Percentiles rank a stretch among this genome's conserved stretches.
Conservation (phyloP, 805 yeast genomes). For the Wickerhamiella vanderwaltii region DNA sequence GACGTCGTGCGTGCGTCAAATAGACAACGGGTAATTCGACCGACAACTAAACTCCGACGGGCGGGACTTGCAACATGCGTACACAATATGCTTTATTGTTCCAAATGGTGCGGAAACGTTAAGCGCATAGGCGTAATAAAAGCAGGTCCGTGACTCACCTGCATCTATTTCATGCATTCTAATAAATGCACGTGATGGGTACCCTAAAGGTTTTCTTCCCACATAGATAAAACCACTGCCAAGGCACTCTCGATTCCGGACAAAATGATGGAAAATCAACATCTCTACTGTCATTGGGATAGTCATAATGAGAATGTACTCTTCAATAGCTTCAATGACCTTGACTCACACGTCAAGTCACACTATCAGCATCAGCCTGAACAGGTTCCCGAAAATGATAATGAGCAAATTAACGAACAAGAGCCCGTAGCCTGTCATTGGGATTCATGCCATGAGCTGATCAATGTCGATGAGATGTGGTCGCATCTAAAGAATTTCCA, state of each 20-base stretch:
- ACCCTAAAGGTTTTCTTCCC: conserved; percentile 8
- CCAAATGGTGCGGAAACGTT: no score
- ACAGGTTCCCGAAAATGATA: conserved; percentile 14
- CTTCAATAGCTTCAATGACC: conserved; percentile 22
- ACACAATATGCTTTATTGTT: no score
- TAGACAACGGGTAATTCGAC: no score
- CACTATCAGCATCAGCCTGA: conserved; percentile 15
- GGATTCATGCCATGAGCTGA: conserved; percentile 29
- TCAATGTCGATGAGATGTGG: conserved; percentile 23
- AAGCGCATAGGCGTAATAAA: no score
- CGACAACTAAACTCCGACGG: no score
- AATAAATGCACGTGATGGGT: no score
- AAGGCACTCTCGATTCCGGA: not conserved
- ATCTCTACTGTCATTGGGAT: conserved; percentile 29
- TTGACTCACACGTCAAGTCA: conserved; percentile 23
- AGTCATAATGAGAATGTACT: conserved; percentile 24
- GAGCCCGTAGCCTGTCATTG: conserved; percentile 28
- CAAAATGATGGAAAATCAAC: conserved; percentile 3
- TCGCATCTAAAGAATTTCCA: conserved; percentile 20
- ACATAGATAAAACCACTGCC: not conserved
- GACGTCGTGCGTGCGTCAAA: no score
- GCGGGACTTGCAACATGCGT: no score
- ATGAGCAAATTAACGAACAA: conserved; percentile 8
- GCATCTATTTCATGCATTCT: no score
- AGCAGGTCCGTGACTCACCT: no score